Base-by-base conservation (phyloP, 345 rosid species). In the Pugionium cornutum region DNA sequence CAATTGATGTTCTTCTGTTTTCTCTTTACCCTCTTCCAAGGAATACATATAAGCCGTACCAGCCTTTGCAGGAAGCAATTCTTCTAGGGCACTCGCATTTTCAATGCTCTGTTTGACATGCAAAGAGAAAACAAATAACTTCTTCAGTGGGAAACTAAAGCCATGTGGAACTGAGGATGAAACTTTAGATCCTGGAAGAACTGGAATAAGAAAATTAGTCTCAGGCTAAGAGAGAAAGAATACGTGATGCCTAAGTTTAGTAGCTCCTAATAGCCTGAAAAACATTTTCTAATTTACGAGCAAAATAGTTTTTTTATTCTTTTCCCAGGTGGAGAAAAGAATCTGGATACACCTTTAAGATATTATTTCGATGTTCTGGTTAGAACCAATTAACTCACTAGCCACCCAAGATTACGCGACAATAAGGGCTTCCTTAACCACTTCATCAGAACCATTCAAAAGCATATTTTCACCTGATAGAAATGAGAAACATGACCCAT, bases 31-130 rank as follows among this genome's bases (percentile, higher is more conserved):
- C 63, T 83, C 92, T 59, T 83, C 88, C 18, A 59, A 48, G 55
- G 77, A 62, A 77, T 89, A 95, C 53, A 62, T 82, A 78, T 84
- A 95, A 78, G 80, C 81, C 54, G 95, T 86, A 73, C 69, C 73
- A 47, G 86, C 87, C 78, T 85, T 95, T 53, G 95, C 83, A 3
- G 99, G 99, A 70, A 95, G 90, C 79, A 95, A 70, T 76, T 85
- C 95, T 78, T 88, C 97, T 67, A 95, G 76, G 64, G 80, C 85
- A 72, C 86, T 86, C 26, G 96, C 88, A 80, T 79, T 87, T 81
- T 91, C 96, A 69, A 95, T 78, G 81, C 96, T 95, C 99, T 95
- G 69, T 7, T 64, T 34, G 53, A 34, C 48, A 69, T 9, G 77
- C 48, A 73, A 29, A 53, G 44, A 48, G 57, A 18, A 25, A 50